Evolutionary conservation across 148 eudicot genomes (phyloP).

Genomic region (Camellia japonica): DNA sequence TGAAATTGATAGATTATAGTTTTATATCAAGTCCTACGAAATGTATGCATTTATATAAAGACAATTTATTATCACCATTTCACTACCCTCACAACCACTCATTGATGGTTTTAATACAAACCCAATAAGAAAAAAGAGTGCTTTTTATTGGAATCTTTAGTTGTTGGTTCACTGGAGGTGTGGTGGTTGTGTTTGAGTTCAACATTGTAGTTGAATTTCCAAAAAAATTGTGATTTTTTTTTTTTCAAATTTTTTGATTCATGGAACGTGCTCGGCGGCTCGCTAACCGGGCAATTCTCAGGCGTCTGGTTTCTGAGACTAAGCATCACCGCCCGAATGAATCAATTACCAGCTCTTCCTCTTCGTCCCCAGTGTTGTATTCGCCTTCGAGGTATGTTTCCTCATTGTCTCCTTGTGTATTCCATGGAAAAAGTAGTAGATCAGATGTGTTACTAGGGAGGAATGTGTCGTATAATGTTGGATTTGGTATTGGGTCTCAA

Average conservation of each 20-base stretch:
- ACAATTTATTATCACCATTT: constrained; percentile 23
- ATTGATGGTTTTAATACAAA: constrained; percentile 13
- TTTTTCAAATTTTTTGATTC: neutral
- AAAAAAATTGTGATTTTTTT: neutral
- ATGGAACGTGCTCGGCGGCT: constrained; percentile 89
- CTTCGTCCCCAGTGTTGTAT: constrained; percentile 12
- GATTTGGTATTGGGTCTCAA: constrained; percentile 29
- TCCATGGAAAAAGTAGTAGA: constrained; percentile 18
- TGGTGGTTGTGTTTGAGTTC: neutral
- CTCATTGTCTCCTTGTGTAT: constrained; percentile 50
- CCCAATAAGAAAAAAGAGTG: neutral
- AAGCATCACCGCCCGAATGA: constrained; percentile 38
- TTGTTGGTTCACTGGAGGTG: neutral
- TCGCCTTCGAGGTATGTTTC: constrained; percentile 63
- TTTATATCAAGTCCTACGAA: neutral
- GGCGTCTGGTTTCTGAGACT: constrained; percentile 49
- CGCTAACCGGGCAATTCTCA: constrained; percentile 64
- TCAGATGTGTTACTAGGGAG: constrained; percentile 24
- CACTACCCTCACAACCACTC: constrained; percentile 20
- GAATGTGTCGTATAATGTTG: constrained; percentile 29
- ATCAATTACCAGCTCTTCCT: constrained; percentile 16
- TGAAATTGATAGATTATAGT: constrained; percentile 10
- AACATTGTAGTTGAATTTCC: constrained; percentile 10
- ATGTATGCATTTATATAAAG: neutral
- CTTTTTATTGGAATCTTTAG: neutral